Evolutionary conservation across 2,329 filamentous ascomycete species (phyloP).

Genomic region (Alternaria rosae): DNA sequence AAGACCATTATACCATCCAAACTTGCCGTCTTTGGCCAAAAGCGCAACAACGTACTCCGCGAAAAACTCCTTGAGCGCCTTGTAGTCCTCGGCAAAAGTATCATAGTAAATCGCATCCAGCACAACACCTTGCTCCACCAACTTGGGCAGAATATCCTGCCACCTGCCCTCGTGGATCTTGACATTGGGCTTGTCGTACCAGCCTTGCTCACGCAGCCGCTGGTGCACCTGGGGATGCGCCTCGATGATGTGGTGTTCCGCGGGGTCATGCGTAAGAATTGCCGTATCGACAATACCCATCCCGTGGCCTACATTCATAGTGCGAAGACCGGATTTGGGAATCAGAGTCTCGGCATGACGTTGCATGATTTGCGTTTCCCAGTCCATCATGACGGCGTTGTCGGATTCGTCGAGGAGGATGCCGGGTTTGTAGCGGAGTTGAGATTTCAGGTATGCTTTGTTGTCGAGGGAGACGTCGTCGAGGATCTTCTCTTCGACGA

Average conservation of each 20-base stretch:
- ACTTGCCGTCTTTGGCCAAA: constrained; percentile 42
- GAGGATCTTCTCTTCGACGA: constrained; percentile 33
- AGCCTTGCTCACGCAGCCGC: constrained; percentile 71
- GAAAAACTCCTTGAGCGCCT: constrained; percentile 49
- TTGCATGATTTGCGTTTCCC: constrained; percentile 88
- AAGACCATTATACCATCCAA: constrained; percentile 50
- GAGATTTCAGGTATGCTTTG: constrained; percentile 48
- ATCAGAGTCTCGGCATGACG: constrained; percentile 74
- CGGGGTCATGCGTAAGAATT: constrained; percentile 72
- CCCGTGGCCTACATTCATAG: constrained; percentile 88
- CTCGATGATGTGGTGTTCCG: constrained; percentile 83
- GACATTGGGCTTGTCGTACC: constrained; percentile 68
- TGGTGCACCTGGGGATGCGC: constrained; percentile 80
- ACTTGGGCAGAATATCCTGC: constrained; percentile 77
- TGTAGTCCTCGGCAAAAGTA: constrained; percentile 50
- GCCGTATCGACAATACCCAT: constrained; percentile 88
- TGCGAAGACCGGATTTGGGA: constrained; percentile 66
- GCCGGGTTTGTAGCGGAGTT: constrained; percentile 43
- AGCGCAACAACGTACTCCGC: constrained; percentile 47
- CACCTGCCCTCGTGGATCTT: constrained; percentile 74
- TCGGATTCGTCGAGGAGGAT: constrained; percentile 73
- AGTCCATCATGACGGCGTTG: constrained; percentile 94
- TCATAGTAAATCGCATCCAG: constrained; percentile 72
- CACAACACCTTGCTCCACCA: constrained; percentile 72
- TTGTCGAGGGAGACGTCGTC: constrained; percentile 50